phyloP scores from a whole-genome alignment of 495 filamentous ascomycete species.

The Achaetomiella virescens region DNA sequence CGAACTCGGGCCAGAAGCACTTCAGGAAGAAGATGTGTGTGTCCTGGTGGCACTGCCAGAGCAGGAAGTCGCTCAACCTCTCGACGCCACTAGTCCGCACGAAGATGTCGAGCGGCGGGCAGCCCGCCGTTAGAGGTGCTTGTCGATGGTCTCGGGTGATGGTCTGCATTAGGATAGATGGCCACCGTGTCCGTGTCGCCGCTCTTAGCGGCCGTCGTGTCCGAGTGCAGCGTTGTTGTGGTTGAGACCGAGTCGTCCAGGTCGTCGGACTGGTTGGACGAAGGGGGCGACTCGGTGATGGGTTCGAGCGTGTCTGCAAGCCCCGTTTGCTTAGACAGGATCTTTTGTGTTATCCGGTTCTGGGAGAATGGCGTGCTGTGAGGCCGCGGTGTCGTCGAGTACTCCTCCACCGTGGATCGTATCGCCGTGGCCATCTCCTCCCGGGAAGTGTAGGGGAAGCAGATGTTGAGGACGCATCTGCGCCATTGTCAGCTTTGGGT shows the following conservation, averaged over 20 bases:
- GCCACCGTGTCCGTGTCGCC: conserved; percentile 22
- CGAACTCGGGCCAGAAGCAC: conserved; percentile 94
- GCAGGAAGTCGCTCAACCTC: conserved; percentile 91
- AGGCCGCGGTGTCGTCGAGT: conserved; percentile 57
- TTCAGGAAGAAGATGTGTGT: conserved; percentile 90
- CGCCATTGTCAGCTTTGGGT: conserved; percentile 11
- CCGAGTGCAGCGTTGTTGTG: conserved; percentile 40
- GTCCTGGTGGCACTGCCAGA: conserved; percentile 92
- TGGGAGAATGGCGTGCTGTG: conserved; percentile 73
- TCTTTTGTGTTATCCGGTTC: conserved; percentile 76
- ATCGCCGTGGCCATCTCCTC: conserved; percentile 96
- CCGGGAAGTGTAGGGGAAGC: conserved; percentile 93
- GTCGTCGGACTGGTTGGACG: conserved; percentile 32
- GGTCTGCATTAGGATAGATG: conserved; percentile 58
- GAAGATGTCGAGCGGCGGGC: conserved; percentile 82
- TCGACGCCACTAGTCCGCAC: conserved; percentile 88
- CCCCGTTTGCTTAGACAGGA: conserved; percentile 52
- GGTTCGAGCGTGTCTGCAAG: conserved; percentile 44
- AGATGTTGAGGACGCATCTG: conserved; percentile 84
- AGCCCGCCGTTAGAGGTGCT: conserved; percentile 78
- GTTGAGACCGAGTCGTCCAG: conserved; percentile 53
- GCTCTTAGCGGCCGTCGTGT: conserved; percentile 41
- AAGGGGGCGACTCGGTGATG: conserved; percentile 35
- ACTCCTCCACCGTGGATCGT: conserved; percentile 75
- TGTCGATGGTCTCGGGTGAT: conserved; percentile 74